A percentile compares a stretch with the other conserved stretches of the same genome.
Evolutionary conservation across 2,329 filamentous ascomycete species (phyloP).

Genomic region (Proliferodiscus dingleyae): DNA sequence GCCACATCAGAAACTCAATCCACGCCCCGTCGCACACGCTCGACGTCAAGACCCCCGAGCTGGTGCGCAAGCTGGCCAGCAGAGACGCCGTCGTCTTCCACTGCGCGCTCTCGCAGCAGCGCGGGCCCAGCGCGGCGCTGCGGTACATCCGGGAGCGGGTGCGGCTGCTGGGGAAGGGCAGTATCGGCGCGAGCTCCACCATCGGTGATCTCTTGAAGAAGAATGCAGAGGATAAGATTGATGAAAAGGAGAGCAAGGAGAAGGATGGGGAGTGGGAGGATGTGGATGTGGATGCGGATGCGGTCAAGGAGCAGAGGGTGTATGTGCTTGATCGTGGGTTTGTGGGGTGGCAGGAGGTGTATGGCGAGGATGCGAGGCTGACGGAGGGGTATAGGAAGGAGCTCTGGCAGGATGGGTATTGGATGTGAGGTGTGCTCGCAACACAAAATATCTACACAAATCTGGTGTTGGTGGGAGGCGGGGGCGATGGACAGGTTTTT

Average conservation of each 20-base stretch:
- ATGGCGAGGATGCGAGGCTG: constrained; percentile 70
- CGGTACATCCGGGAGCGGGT: constrained; percentile 71
- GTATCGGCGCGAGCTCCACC: constrained; percentile 15
- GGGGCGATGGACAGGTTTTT: too few relatives aligned
- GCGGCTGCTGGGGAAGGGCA: constrained; percentile 33
- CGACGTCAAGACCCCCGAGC: constrained; percentile 71
- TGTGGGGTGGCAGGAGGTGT: constrained; percentile 79
- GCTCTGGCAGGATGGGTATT: constrained; percentile 57
- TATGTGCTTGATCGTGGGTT: constrained; percentile 82
- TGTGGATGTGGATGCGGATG: too few relatives aligned
- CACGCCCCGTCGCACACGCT: constrained; percentile 72
- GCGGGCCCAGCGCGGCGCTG: constrained; percentile 80
- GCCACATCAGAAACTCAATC: constrained; percentile 74
- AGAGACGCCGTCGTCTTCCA: constrained; percentile 90
- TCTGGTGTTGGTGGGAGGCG: too few relatives aligned
- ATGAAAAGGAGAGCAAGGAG: too few relatives aligned
- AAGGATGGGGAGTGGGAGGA: constrained; percentile 27
- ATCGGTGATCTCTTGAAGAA: constrained; percentile 25
- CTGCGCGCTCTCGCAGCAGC: constrained; percentile 85
- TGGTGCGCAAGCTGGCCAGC: constrained; percentile 71
- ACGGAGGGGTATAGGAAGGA: constrained; percentile 83
- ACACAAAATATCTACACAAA: too few relatives aligned
- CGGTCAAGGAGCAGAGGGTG: constrained; percentile 58
- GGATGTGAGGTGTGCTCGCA: constrained; percentile 15
- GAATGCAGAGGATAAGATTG: constrained; percentile 22